Conservation (phyloP, 345 rosid species). For the Carallia pectinifolia region DNA sequence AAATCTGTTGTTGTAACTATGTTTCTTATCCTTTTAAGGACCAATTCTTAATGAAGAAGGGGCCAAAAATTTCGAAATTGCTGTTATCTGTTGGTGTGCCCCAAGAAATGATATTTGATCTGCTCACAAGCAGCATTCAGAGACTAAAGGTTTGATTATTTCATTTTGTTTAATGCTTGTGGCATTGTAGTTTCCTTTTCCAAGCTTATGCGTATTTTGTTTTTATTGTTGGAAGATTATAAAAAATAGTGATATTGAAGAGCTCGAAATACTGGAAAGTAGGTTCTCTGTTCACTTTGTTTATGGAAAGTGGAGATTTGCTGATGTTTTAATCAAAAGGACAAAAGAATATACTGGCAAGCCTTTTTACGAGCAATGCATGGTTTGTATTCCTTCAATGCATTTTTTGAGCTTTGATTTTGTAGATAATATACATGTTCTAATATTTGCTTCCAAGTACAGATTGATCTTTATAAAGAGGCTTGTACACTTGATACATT, state of each 20-base stretch:
- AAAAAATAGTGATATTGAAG: slow-evolving; percentile 56
- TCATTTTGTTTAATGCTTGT: too few relatives aligned
- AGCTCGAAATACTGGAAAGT: slow-evolving; percentile 54
- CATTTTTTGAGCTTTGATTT: not conserved
- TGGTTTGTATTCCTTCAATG: slow-evolving; percentile 36
- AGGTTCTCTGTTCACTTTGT: slow-evolving; percentile 68
- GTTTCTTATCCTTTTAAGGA: too few relatives aligned
- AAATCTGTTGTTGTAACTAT: too few relatives aligned
- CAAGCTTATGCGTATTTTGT: slow-evolving; percentile 4
- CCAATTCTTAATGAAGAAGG: too few relatives aligned
- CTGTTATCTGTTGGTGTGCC: too few relatives aligned
- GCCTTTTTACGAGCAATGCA: slow-evolving; percentile 61
- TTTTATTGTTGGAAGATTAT: slow-evolving; percentile 40
- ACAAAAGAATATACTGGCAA: slow-evolving; percentile 57
- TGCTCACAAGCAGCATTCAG: too few relatives aligned
- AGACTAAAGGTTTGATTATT: too few relatives aligned
- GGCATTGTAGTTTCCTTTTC: not conserved
- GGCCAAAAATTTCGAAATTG: too few relatives aligned
- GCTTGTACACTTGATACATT: slow-evolving; percentile 67
- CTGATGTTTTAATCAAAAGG: slow-evolving; percentile 59
- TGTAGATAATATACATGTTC: not conserved
- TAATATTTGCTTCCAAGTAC: not conserved
- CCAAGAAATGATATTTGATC: too few relatives aligned
- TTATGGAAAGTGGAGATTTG: slow-evolving; percentile 74
- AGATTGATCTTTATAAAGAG: slow-evolving; percentile 80